Evolutionary conservation across 148 eudicot genomes (phyloP).

Genomic region (Cornus florida): DNA sequence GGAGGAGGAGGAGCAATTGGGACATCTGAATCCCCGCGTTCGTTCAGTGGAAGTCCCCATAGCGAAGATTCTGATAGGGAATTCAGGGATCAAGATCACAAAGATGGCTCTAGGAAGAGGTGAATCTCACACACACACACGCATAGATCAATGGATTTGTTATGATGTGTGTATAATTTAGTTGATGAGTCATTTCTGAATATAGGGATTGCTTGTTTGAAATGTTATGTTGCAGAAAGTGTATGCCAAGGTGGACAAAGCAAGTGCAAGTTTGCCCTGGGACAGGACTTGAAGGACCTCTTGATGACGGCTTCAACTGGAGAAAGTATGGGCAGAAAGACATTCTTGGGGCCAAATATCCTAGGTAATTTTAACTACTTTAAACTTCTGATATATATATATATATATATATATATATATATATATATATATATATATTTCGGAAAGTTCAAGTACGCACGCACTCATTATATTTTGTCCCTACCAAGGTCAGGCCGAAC

Average conservation of each 20-base stretch:
- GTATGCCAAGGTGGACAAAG: slow-evolving; percentile 29
- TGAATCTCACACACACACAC: background rate
- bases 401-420: no score
- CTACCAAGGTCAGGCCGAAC: no score
- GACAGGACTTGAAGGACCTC: slow-evolving; percentile 41
- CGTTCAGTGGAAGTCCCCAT: slow-evolving; percentile 29
- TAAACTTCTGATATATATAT: background rate
- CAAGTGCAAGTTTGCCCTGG: slow-evolving; percentile 31
- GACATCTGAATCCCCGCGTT: slow-evolving; percentile 27
- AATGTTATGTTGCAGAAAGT: slow-evolving; percentile 25
- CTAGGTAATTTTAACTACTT: slow-evolving; percentile 27
- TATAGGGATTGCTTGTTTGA: background rate
- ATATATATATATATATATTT: no score
- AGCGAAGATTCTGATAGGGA: slow-evolving; percentile 35
- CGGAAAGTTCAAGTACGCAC: no score
- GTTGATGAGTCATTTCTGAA: no score
- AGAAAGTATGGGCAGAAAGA: slow-evolving; percentile 60
- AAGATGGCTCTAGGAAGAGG: slow-evolving; percentile 22
- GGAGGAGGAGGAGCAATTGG: background rate
- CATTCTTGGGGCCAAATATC: slow-evolving; percentile 51
- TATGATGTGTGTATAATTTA: background rate
- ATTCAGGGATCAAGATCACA: slow-evolving; percentile 17
- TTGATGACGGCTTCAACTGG: slow-evolving; percentile 50
- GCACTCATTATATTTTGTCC: no score
- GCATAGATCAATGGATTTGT: background rate